phyloP scores from a whole-genome alignment of 2,329 filamentous ascomycete species.

The Pseudogymnoascus sp. region DNA sequence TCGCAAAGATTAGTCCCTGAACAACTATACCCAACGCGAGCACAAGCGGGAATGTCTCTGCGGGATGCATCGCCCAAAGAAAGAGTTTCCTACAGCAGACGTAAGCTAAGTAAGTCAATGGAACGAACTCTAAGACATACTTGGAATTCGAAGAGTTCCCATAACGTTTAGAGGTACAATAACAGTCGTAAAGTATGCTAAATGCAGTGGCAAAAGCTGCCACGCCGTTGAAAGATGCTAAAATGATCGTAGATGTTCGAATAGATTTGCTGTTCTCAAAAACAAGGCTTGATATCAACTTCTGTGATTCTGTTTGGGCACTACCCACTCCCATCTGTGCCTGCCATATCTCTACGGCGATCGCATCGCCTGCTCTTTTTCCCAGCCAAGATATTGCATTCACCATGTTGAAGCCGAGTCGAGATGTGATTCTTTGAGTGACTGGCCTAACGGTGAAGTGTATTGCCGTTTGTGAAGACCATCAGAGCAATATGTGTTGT shows the following conservation, averaged over 20 bases:
- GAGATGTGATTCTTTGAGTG: neutral
- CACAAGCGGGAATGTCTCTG: constrained; percentile 43
- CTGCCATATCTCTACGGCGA: constrained; percentile 3
- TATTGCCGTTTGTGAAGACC: neutral
- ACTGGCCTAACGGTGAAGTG: constrained; percentile 2
- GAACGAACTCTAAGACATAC: constrained; percentile 30
- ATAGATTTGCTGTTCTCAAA: constrained; percentile 41
- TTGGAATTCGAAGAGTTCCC: constrained; percentile 28
- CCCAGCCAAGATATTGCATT: neutral
- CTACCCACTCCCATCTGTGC: neutral
- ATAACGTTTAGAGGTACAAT: constrained; percentile 27
- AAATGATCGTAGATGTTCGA: constrained; percentile 52
- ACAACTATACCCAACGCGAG: constrained; percentile 49
- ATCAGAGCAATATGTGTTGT: constrained; percentile 5
- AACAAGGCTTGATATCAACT: constrained; percentile 24
- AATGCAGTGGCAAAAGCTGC: constrained; percentile 47
- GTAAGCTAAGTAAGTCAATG: neutral
- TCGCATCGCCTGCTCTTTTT: neutral
- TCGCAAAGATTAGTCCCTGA: constrained; percentile 50
- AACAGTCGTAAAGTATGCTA: constrained; percentile 48
- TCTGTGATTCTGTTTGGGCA: neutral
- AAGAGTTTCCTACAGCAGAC: constrained; percentile 25
- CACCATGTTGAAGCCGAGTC: constrained; percentile 6
- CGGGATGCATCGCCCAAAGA: constrained; percentile 28
- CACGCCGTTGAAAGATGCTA: constrained; percentile 52